Conservation (phyloP, 2,329 filamentous ascomycete species). For the Didymella sp. region DNA sequence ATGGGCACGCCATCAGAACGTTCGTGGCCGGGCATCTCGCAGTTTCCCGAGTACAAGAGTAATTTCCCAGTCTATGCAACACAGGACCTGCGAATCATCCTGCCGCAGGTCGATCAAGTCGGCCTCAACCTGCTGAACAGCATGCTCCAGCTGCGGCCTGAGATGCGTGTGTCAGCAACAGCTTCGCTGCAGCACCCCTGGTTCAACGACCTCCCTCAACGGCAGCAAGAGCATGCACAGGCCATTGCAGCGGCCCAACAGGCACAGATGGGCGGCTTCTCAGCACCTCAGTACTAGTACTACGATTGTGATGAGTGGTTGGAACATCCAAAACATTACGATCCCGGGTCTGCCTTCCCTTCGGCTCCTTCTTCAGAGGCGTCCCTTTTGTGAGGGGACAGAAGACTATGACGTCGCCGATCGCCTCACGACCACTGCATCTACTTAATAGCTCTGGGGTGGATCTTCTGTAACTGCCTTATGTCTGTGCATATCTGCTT, state of each 20-base stretch:
- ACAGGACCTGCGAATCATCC: constrained; percentile 83
- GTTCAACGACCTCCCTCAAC: constrained; percentile 78
- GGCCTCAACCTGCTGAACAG: constrained; percentile 86
- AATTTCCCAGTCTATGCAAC: constrained; percentile 95
- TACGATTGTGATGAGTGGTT: background rate
- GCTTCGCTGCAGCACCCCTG: constrained; percentile 90
- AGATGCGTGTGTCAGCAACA: constrained; percentile 85
- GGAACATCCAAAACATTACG: background rate
- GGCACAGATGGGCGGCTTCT: constrained; percentile 49
- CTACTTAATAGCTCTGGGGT: background rate
- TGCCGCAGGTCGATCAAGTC: constrained; percentile 86
- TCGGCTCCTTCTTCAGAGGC: background rate
- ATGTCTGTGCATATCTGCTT: background rate
- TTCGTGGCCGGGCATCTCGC: constrained; percentile 92
- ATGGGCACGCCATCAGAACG: constrained; percentile 98
- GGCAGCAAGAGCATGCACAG: constrained; percentile 48
- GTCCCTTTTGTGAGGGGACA: background rate
- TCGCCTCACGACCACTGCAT: background rate
- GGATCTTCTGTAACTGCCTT: background rate
- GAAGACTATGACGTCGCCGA: background rate
- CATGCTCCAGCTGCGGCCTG: constrained; percentile 92
- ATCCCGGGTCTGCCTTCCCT: background rate
- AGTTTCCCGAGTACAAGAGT: constrained; percentile 96
- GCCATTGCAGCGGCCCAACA: constrained; percentile 47
- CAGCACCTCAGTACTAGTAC: constrained; percentile 48